Conservation (phyloP, 2,329 filamentous ascomycete genomes). For the Fusarium illudens region DNA sequence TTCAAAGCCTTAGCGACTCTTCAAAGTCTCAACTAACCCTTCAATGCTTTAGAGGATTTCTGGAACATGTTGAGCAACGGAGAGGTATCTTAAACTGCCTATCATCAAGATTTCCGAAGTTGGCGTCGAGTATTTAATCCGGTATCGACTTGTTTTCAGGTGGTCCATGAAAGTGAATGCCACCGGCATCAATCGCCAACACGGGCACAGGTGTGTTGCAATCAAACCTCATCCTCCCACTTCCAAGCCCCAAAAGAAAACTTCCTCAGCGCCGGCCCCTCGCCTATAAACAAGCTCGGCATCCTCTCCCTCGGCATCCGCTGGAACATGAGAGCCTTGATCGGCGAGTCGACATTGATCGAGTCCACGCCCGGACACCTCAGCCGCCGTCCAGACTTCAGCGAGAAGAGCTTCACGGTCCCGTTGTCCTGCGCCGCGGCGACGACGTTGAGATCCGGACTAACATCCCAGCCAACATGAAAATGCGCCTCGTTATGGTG, state of each 20-base stretch:
- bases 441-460: slow-evolving; percentile 56
- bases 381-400: slow-evolving; percentile 55
- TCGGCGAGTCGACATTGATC: slow-evolving; percentile 42
- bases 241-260: slow-evolving; percentile 53
- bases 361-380: slow-evolving; percentile 37
- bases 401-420: slow-evolving; percentile 59
- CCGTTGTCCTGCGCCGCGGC: slow-evolving; percentile 64
- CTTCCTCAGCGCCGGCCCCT: slow-evolving; percentile 50
- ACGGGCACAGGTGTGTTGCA: background rate
- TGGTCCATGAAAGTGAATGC: no score
- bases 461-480: slow-evolving; percentile 62
- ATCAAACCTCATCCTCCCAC: slow-evolving; percentile 49
- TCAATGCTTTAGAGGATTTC: no score
- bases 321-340: slow-evolving; percentile 57
- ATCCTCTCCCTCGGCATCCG: slow-evolving; percentile 54
- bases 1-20: no score
- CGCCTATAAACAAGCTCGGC: slow-evolving; percentile 58
- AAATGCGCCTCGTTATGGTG: slow-evolving; percentile 61
- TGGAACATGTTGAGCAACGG: no score
- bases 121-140: no score
- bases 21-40: no score
- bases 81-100: no score
- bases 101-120: no score
- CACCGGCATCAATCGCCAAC: no score
- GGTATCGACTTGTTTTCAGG: no score